Evolutionary conservation across 1,284 basidiomycete species (phyloP).

Genomic region (Cryptococcus sp.): DNA sequence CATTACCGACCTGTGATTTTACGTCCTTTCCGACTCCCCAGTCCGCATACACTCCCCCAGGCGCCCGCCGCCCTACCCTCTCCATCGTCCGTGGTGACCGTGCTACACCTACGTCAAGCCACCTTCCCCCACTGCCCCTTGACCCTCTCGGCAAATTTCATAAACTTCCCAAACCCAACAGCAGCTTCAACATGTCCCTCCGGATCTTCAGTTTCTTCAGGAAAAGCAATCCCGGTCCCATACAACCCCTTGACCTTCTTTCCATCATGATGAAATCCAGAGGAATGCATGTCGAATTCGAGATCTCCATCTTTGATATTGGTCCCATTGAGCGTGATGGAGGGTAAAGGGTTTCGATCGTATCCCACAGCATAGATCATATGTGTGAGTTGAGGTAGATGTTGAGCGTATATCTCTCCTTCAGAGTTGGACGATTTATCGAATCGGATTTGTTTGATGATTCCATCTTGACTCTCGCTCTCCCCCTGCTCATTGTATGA

Average conservation of each 20-base stretch:
- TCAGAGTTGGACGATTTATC: slow-evolving; percentile 2
- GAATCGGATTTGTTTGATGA: slow-evolving; percentile 13
- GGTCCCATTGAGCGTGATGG: not conserved
- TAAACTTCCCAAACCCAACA: slow-evolving; percentile 27
- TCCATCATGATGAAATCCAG: slow-evolving; percentile 12
- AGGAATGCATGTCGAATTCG: slow-evolving; percentile 19
- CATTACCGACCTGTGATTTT: no score
- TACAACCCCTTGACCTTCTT: slow-evolving; percentile 10
- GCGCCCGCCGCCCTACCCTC: no score
- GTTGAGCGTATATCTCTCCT: slow-evolving; percentile 12
- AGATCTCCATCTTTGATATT: slow-evolving; percentile 8
- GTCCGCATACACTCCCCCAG: no score
- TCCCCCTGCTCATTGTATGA: not conserved
- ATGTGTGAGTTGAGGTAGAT: slow-evolving; percentile 20
- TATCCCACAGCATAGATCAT: slow-evolving; percentile 28
- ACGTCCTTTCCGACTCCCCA: no score
- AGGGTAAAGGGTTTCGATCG: slow-evolving; percentile 6
- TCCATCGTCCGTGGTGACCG: no score
- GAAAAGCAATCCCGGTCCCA: slow-evolving; percentile 25
- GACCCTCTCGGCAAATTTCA: slow-evolving; percentile 21
- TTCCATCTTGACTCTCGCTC: not conserved
- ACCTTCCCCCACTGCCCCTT: slow-evolving; percentile 10
- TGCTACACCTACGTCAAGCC: not conserved
- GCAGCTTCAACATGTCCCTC: slow-evolving; percentile 23
- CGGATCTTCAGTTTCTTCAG: slow-evolving; percentile 22